These are phyloP conservation scores for Stygiomarasmius scandens DNA, from an alignment of 1,284 basidiomycete genomes.

Conservation along the genomic window DNA sequence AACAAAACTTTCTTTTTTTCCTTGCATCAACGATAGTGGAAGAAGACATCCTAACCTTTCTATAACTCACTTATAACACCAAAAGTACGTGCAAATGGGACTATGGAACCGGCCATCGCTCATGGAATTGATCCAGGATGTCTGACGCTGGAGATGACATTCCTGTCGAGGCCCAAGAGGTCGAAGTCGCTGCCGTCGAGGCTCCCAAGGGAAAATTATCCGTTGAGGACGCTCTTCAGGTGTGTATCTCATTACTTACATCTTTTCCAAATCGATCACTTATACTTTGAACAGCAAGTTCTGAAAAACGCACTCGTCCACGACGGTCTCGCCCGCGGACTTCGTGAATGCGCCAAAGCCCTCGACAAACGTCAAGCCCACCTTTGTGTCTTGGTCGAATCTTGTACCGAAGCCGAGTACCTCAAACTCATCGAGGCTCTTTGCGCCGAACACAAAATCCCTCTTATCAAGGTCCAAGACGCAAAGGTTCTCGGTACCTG, in stretches of 20 bases:
- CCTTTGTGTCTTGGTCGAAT: constrained; percentile 98
- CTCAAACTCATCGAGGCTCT: constrained; percentile 99
- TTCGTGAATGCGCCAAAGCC: constrained; percentile 97
- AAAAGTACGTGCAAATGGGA: constrained; percentile 44
- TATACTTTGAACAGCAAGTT: constrained; percentile 66
- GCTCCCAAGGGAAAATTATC: constrained; percentile 94
- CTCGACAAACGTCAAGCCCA: constrained; percentile 99
- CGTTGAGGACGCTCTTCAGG: constrained; percentile 98
- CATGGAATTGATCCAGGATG: constrained; percentile 59
- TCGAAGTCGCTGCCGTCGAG: constrained; percentile 77
- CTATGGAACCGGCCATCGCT: constrained; percentile 10
- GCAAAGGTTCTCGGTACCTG: constrained; percentile 97
- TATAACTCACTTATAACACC: constrained; percentile 31
- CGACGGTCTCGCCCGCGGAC: constrained; percentile 97
- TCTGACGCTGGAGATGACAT: constrained; percentile 99
- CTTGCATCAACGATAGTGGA: constrained; percentile 88
- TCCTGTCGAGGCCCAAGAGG: constrained; percentile 80
- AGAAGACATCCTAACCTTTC: constrained; percentile 72
- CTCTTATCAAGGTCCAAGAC: constrained; percentile 98
- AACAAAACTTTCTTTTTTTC: constrained; percentile 14
- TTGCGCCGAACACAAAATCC: constrained; percentile 99
- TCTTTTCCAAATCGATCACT: not conserved
- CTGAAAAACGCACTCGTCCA: constrained; percentile 96
- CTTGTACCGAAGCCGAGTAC: constrained; percentile 98
- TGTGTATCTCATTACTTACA: constrained; percentile 37